These are phyloP conservation scores for Juglanconis juglandina DNA, from an alignment of 2,329 filamentous ascomycete species.

Conservation along the genomic window DNA sequence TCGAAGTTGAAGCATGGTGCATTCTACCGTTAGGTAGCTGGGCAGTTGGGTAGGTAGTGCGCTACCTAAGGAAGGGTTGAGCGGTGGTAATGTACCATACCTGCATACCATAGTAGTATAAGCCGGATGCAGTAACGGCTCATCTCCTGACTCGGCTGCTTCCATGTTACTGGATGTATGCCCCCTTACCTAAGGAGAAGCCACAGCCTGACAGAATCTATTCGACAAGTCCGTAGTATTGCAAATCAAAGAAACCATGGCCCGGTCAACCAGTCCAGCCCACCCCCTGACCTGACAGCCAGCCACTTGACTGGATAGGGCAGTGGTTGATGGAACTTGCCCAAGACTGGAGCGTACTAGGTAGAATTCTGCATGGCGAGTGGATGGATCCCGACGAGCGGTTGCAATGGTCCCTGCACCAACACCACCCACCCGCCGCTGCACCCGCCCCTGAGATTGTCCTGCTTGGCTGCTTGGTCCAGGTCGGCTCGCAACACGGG, in stretches of 20 bases:
- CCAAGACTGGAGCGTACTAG: neutral
- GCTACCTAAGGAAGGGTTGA: no score
- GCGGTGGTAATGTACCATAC: no score
- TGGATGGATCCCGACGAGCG: neutral
- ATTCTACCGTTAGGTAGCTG: neutral
- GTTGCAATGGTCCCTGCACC: neutral
- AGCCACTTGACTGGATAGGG: neutral
- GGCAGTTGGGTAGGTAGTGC: neutral
- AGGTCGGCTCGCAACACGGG: neutral
- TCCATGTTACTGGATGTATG: neutral
- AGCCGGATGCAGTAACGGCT: neutral
- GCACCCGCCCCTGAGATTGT: neutral
- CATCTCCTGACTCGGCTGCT: neutral
- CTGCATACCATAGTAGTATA: no score
- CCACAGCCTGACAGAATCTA: neutral
- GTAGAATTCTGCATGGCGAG: neutral
- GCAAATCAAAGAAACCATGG: neutral
- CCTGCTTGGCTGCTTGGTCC: neutral
- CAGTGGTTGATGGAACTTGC: neutral
- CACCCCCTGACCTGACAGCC: neutral
- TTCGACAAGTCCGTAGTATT: neutral
- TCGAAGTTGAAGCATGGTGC: neutral
- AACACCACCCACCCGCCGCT: neutral
- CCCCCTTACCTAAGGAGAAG: neutral
- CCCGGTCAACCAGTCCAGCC: neutral